Evolutionary conservation across 148 eudicot genomes (phyloP), one percentile per base, ranked within the genome.

Genomic region (Fagopyrum homotropicum): DNA sequence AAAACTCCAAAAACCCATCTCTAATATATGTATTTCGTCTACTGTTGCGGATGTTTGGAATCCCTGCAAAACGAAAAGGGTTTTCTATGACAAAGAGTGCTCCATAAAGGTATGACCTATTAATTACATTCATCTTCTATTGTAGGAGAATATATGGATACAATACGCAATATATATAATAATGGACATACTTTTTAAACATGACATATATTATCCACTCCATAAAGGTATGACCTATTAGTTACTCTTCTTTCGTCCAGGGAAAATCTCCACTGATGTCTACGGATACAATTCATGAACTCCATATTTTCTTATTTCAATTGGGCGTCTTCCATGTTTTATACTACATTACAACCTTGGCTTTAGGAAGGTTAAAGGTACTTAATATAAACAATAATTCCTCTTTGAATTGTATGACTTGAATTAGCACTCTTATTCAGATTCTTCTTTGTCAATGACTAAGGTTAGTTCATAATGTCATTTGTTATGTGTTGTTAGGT

Each of bases 241-340:
- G n/a, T n/a, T n/a, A n/a, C n/a, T n/a, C n/a, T n/a, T n/a, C n/a
- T n/a, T n/a, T n/a, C n/a, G 51, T 69, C 66, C 82, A 88, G 91
- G 83, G 81, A 12, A 66, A 85, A 60, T 88, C 85, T 3, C 75
- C 91, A 6, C 84, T 88, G 64, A 80, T 88, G 72, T 88, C 91
- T 0, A 16, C 80, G 2, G 86, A 86, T 72, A 89, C 86, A 1
- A 82, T 88, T 19, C 86, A 85, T 73, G 88, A 88, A 49, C 86
- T 88, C 1, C 91, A 88, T 72, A 86, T 88, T 26, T 88, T 88
- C 83, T 84, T 88, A 54, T 88, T 88, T 57, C 84, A 82, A 43
- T 66, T 88, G 81, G 87, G 89, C 22, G 64, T 88, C 48, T 82
- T 71, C 73, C 91, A 88, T n/a, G 85, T 88, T 45, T 79, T 84